Conservation (phyloP, 306 rosid genomes). For the Acacia confusa region DNA sequence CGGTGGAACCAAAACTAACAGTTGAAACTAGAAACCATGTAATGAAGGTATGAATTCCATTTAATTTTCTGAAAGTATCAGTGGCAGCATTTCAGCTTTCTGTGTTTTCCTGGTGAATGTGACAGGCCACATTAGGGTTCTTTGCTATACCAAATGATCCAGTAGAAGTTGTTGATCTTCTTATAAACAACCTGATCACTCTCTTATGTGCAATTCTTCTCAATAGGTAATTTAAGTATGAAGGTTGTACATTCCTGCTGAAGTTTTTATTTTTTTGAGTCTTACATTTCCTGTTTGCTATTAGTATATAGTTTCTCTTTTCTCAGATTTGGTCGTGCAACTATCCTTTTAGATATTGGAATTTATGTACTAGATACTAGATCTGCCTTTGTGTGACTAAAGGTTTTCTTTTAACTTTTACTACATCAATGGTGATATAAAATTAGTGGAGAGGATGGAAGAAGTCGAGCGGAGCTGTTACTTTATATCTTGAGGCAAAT, state of each 20-base stretch:
- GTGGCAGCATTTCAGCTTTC: constrained; percentile 11
- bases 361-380: constrained; percentile 7
- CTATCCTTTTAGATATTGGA: not conserved
- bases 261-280: not conserved
- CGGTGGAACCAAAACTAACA: constrained; percentile 91
- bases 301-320: constrained; percentile 3
- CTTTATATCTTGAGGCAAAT: constrained; percentile 90
- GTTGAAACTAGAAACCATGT: constrained; percentile 92
- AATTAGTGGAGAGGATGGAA: constrained; percentile 95
- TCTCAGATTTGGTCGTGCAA: not conserved
- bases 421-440: constrained; percentile 39
- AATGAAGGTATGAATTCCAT: constrained; percentile 66
- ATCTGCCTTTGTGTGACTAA: constrained; percentile 12
- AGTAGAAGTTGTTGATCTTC: constrained; percentile 68
- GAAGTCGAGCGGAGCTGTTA: constrained; percentile 96
- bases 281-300: constrained; percentile 16
- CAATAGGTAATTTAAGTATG: constrained; percentile 61
- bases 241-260: constrained; percentile 17
- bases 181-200: constrained; percentile 85
- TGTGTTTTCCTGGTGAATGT: constrained; percentile 41
- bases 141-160: constrained; percentile 96
- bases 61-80: constrained; percentile 18
- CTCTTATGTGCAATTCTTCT: constrained; percentile 97
- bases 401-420: constrained; percentile 3
- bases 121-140: constrained; percentile 97